phyloP scores from a whole-genome alignment of 2,329 filamentous ascomycete genomes.

The Cercospora sesami region DNA sequence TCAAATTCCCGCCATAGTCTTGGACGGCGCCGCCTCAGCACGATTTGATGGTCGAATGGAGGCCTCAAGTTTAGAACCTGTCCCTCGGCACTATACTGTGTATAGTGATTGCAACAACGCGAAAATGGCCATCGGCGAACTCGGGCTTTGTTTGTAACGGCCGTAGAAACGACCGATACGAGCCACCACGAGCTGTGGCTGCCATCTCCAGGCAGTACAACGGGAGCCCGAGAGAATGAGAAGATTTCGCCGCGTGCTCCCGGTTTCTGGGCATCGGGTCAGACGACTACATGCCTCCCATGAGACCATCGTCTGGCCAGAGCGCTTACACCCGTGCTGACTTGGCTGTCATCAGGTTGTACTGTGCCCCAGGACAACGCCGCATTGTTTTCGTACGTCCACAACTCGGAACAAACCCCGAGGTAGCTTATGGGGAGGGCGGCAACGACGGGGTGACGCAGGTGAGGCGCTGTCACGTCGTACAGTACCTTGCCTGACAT shows the following conservation, averaged over 20 bases:
- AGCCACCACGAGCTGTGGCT: not conserved
- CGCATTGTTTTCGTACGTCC: not conserved
- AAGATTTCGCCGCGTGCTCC: not conserved
- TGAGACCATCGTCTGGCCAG: not conserved
- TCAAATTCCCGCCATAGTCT: not conserved
- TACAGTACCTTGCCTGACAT: not conserved
- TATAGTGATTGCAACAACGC: not conserved
- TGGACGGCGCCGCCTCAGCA: not conserved
- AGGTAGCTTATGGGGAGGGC: not conserved
- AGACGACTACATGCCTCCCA: not conserved
- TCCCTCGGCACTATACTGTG: not conserved
- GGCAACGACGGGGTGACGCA: not conserved
- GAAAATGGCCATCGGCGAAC: not conserved
- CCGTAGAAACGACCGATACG: not conserved
- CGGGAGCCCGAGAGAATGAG: not conserved
- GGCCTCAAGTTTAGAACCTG: not conserved
- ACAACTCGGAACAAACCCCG: not conserved
- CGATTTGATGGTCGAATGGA: not conserved
- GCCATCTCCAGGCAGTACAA: not conserved
- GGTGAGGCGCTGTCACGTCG: not conserved
- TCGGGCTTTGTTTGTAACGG: not conserved
- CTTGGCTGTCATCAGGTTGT: not conserved
- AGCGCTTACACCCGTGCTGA: not conserved
- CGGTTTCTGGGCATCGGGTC: not conserved
- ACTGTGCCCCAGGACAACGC: not conserved